phyloP scores from a whole-genome alignment of 805 yeast species.

The Jamesozyma lodderae region DNA sequence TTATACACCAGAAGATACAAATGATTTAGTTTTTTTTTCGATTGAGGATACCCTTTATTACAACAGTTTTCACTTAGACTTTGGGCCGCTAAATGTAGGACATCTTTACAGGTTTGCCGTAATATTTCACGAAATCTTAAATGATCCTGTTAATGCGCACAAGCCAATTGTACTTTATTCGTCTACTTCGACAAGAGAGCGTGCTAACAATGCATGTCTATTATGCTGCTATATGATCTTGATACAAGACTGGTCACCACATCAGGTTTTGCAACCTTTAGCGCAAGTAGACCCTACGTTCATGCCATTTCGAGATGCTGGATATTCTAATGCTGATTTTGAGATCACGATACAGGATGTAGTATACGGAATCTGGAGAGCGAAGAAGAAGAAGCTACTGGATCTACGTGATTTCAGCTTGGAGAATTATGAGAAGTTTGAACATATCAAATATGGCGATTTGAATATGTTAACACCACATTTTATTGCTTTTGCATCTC shows the following conservation, averaged over 20 bases:
- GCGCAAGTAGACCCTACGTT: conserved; percentile 86
- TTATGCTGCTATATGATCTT: conserved; percentile 88
- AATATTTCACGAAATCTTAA: conserved; percentile 77
- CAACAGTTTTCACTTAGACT: conserved; percentile 86
- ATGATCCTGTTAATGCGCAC: conserved; percentile 70
- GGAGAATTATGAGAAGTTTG: conserved; percentile 78
- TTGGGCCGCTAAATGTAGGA: conserved; percentile 91
- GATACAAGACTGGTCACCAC: conserved; percentile 96
- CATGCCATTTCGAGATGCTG: conserved; percentile 93
- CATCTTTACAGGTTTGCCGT: conserved; percentile 87
- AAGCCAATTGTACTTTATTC: conserved; percentile 88
- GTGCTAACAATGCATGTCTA: conserved; percentile 90
- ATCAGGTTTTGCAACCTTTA: conserved; percentile 88
- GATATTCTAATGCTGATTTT: conserved; percentile 89
- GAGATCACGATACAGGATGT: conserved; percentile 87
- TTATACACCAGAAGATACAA: conserved; percentile 62
- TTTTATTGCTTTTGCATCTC: conserved; percentile 95
- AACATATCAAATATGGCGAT: conserved; percentile 93
- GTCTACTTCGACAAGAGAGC: conserved; percentile 61
- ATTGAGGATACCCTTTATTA: conserved; percentile 87
- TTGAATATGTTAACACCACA: conserved; percentile 84
- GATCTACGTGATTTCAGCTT: conserved; percentile 76
- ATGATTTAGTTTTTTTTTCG: conserved; percentile 71
- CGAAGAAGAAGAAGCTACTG: conserved; percentile 80
- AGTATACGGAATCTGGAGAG: conserved; percentile 94